Evolutionary conservation across 192 early-diverging fungal species (phyloP).

Genomic region (Backusella australiensis): DNA sequence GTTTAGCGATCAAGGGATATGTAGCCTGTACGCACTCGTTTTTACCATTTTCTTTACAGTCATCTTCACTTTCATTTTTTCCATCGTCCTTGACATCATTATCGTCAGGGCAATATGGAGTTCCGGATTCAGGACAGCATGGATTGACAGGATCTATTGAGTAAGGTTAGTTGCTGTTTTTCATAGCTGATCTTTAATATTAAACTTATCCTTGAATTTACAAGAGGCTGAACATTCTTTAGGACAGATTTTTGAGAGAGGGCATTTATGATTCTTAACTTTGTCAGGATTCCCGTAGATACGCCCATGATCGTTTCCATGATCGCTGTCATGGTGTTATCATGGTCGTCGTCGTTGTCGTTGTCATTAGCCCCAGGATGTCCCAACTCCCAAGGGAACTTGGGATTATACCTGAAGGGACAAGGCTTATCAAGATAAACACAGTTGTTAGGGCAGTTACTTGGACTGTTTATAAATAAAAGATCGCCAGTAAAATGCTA

Average conservation of each 20-base stretch:
- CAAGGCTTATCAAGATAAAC: neutral
- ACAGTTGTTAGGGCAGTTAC: neutral
- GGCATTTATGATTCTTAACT: neutral
- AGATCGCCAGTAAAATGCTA: neutral
- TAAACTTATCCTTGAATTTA: neutral
- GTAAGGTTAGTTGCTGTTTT: neutral
- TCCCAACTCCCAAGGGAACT: neutral
- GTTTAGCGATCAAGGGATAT: neutral
- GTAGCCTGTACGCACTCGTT: neutral
- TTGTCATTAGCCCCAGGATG: neutral
- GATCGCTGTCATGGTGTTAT: too few species aligned
- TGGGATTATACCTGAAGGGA: neutral
- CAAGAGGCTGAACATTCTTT: neutral
- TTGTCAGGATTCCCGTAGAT: neutral
- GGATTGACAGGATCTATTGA: neutral
- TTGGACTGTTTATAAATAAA: neutral
- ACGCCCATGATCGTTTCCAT: too few species aligned
- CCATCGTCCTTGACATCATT: neutral
- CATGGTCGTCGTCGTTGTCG: neutral
- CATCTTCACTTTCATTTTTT: neutral
- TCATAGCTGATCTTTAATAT: neutral
- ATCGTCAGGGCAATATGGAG: neutral
- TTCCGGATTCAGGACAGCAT: neutral
- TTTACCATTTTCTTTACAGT: neutral
- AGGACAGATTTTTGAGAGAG: neutral